Base-by-base conservation (phyloP, 176 grass and related monocot genomes). In the Lolium multiflorum region DNA sequence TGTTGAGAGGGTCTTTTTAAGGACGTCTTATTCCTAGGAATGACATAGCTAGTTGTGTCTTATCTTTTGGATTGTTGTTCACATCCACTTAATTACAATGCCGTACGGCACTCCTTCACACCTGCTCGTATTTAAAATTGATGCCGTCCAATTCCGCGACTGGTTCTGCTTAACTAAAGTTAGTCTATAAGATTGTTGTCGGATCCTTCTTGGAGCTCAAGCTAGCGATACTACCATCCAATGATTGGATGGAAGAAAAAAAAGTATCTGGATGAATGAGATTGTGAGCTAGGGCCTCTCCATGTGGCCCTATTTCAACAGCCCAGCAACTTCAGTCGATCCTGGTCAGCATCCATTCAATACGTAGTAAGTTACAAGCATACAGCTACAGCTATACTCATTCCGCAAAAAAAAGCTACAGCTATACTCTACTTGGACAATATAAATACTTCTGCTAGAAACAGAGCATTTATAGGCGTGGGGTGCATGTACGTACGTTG, bases 21-120 rank as follows among this genome's bases (percentile, higher is more conserved):
- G 55, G 55, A 57, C 55, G 55, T 57, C 55, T 7, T 57, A 57
- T 8, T 57, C 55, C 55, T 57, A 57, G 55, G 52, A 57, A 57
- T n/a, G 55, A 57, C 55, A 7, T 57, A 24, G 58, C n/a, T 61
- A 20, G 60, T 0, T 9, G 25, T 66, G 44, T 13, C 25, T 44
- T n/a, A 56, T 49, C 24, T 81, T 7, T n/a, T 81, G 79, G 46
- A 51, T 67, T 67, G 15, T 51, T 51, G 44, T 24, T 65, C 31
- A 15, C 3, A 60, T 17, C 51, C 51, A 16, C 15, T 17, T 54
- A 14, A 4, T 51, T 0, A 16, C 14, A 16, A 54, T 16, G 16
- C 51, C 13, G 14, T 54, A 17, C 3, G 3, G 15, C 51, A 55
- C 52, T 55, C 52, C 51, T 5, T 55, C 52, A 75, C 72, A 52